Base-by-base conservation (phyloP, 1,284 basidiomycete species). In the Malassezia vespertilionis region DNA sequence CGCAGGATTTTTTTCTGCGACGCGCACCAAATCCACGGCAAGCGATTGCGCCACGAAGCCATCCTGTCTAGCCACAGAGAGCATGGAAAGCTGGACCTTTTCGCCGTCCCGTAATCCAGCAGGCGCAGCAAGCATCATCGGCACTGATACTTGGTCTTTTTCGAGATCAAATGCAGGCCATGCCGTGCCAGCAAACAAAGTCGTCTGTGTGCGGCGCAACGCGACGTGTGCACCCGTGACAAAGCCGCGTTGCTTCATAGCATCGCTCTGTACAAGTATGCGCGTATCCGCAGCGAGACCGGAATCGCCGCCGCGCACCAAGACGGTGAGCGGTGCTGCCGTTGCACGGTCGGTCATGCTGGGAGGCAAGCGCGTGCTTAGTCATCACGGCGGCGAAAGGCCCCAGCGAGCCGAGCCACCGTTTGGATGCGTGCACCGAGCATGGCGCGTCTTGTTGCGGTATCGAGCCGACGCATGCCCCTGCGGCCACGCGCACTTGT, bases 141-240 rank as follows among this genome's bases (percentile, higher is more conserved):
- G 22, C 32, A 57, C 1, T 11, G 32, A 40, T 53, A 45, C 41
- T 44, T 53, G 34, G 12, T 46, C 46, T 15, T 53, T 48, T 5
- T 51, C 44, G 9, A 61, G 51, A 10, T 57, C 60, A 38, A 63
- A 67, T 6, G 57, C 58, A 2, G 66, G 63, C 66, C 66, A 69
- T 0, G 59, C 63, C 2, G 61, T 50, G 2, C 63, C 64, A 21
- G 41, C 51, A 58, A 48, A n/a, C 51, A 54, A 21, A 56, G 58
- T 24, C 44, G 31, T 15, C 27, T 27, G 27, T 20, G 20, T n/a
- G 8, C 26, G 18, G 4, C 22, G 22, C 60, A 86, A 62, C 40
- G 78, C 78, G 40, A 86, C 68, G 12, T 81, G 74, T 67, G 86
- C 83, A 12, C 83, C 83, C 23, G 83, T 81, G 44, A 74, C 78